Percentiles rank a stretch among this genome's conserved stretches.
These are phyloP conservation scores for Raphidocelis subcapitata DNA, from an alignment of 139 green algal species.

Conservation along the genomic window DNA sequence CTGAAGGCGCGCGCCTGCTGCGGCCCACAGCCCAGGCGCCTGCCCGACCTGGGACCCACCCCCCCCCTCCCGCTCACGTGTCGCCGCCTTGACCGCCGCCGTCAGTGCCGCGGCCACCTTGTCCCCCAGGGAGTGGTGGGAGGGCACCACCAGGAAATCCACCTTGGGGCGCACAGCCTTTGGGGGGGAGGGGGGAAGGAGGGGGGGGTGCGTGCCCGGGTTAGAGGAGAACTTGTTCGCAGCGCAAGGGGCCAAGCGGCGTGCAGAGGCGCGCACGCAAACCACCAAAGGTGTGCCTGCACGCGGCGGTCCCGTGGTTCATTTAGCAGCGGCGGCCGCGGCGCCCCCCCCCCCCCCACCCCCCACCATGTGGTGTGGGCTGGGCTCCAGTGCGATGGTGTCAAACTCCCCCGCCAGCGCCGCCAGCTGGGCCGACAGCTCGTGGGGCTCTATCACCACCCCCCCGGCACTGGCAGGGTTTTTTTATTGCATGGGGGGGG, in stretches of 20 bases:
- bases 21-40: too few relatives aligned
- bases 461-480: conserved; percentile 13
- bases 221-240: too few relatives aligned
- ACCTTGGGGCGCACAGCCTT: conserved; percentile 17
- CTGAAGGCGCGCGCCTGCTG: neutral
- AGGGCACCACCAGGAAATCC: conserved; percentile 13
- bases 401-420: conserved; percentile 17
- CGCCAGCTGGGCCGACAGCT: conserved; percentile 14
- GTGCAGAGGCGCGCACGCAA: neutral
- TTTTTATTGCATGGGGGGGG: neutral
- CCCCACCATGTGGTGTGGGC: conserved; percentile 9
- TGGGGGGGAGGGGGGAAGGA: neutral
- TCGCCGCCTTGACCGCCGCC: conserved; percentile 8
- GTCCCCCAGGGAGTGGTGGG: conserved; percentile 7
- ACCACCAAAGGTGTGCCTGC: neutral
- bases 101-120: conserved; percentile 17
- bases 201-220: too few relatives aligned
- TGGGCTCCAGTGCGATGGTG: conserved; percentile 16
- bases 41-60: too few relatives aligned
- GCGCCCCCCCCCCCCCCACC: too few relatives aligned
- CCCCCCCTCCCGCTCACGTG: neutral
- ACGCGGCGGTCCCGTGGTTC: neutral
- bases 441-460: conserved; percentile 12
- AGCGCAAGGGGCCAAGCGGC: neutral
- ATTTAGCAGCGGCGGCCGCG: neutral